Evolutionary conservation across 2,329 filamentous ascomycete genomes (phyloP).

Genomic region (Scorias spongiosa): DNA sequence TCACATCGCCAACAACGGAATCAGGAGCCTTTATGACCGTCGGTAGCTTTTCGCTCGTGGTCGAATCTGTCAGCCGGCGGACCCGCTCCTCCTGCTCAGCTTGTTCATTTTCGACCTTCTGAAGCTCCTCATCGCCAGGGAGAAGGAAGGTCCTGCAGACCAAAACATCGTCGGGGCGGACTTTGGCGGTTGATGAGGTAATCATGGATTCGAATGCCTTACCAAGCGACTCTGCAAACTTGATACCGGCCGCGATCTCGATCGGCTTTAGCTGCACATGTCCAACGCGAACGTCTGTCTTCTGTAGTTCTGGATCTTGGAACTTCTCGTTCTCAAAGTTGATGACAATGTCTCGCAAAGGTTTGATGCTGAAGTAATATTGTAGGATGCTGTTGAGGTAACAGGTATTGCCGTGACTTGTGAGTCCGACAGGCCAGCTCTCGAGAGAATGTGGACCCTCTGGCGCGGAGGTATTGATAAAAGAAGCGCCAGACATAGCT

Average conservation of each 20-base stretch:
- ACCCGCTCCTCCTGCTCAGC: not conserved
- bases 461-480: not conserved
- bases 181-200: constrained; percentile 12
- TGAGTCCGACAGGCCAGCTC: constrained; percentile 63
- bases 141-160: constrained; percentile 21
- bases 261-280: constrained; percentile 41
- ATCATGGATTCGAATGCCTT: constrained; percentile 23
- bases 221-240: constrained; percentile 20
- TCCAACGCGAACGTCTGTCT: constrained; percentile 38
- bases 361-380: constrained; percentile 80
- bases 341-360: constrained; percentile 66
- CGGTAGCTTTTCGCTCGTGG: not conserved
- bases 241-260: constrained; percentile 21
- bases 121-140: constrained; percentile 10
- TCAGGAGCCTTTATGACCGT: not conserved
- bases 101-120: not conserved
- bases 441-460: constrained; percentile 8
- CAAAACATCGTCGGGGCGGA: constrained; percentile 20
- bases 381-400: constrained; percentile 95
- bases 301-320: constrained; percentile 46
- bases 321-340: constrained; percentile 56
- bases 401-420: constrained; percentile 94
- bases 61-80: not conserved
- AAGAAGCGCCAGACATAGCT: constrained; percentile 7
- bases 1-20: not conserved